These are phyloP conservation scores for Pachysandra terminalis DNA, from an alignment of 164 flowering plant genomes.

Conservation along the genomic window DNA sequence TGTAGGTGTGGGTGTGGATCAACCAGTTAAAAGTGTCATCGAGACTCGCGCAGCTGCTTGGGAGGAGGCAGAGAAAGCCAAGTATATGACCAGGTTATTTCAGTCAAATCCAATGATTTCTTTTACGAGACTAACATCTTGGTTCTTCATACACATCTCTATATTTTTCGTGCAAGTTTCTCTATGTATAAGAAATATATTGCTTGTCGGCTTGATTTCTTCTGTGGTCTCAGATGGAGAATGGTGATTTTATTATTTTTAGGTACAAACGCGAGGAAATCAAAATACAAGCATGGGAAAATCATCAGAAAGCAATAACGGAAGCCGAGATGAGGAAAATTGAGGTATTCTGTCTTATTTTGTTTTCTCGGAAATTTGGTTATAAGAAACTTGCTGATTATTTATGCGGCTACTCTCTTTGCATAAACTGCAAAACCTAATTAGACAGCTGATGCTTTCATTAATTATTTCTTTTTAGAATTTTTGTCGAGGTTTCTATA, in stretches of 20 bases:
- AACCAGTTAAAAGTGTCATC: constrained; percentile 40
- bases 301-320: constrained; percentile 75
- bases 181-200: neutral
- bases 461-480: neutral
- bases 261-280: constrained; percentile 89
- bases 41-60: constrained; percentile 82
- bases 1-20: constrained; percentile 23
- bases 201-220: too few relatives aligned
- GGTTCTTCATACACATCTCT: neutral
- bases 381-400: neutral
- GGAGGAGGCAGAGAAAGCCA: constrained; percentile 94
- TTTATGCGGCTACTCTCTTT: neutral
- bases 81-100: constrained; percentile 74
- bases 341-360: constrained; percentile 46
- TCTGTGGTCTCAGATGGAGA: constrained; percentile 2
- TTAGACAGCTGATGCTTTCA: neutral
- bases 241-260: constrained; percentile 12
- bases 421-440: neutral
- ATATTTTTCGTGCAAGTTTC: neutral
- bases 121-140: neutral
- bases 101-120: neutral
- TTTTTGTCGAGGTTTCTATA: neutral
- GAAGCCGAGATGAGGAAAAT: constrained; percentile 86
- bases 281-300: constrained; percentile 88
- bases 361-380: neutral